Evolutionary conservation across 176 grass and related monocot species (phyloP).

Genomic region (Juncus inflexus): DNA sequence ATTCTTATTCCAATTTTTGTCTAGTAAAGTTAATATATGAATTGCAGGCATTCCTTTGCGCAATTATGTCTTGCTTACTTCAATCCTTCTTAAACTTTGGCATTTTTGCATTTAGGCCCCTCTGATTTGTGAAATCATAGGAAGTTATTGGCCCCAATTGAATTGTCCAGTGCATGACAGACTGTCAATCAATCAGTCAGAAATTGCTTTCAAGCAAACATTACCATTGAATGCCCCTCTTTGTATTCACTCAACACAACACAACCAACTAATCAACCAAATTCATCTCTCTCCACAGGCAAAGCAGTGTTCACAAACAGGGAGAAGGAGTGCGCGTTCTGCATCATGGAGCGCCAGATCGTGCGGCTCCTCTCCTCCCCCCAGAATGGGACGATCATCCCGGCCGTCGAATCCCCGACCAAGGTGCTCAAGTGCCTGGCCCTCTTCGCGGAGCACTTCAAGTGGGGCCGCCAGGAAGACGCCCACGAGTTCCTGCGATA

Average conservation of each 20-base stretch:
- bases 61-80: too few relatives aligned
- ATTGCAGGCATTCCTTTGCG: too few relatives aligned
- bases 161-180: background rate
- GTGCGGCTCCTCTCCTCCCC: constrained; percentile 33
- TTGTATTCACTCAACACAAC: background rate
- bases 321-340: constrained; percentile 90
- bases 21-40: too few relatives aligned
- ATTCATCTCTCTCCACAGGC: constrained; percentile 39
- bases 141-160: background rate
- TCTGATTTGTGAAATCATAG: background rate
- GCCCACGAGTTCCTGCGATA: constrained; percentile 89
- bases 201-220: constrained; percentile 5
- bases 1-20: too few relatives aligned
- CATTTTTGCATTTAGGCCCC: too few relatives aligned
- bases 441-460: constrained; percentile 70
- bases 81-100: too few relatives aligned
- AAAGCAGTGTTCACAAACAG: constrained; percentile 59
- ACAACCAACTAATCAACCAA: background rate
- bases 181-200: background rate
- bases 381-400: constrained; percentile 16
- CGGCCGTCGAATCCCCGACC: constrained; percentile 42
- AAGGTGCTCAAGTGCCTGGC: constrained; percentile 61
- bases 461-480: constrained; percentile 83
- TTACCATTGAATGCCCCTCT: background rate
- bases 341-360: constrained; percentile 77